Evolutionary conservation across 2,329 filamentous ascomycete species (phyloP).

Genomic region (Parastagonospora nodorum): DNA sequence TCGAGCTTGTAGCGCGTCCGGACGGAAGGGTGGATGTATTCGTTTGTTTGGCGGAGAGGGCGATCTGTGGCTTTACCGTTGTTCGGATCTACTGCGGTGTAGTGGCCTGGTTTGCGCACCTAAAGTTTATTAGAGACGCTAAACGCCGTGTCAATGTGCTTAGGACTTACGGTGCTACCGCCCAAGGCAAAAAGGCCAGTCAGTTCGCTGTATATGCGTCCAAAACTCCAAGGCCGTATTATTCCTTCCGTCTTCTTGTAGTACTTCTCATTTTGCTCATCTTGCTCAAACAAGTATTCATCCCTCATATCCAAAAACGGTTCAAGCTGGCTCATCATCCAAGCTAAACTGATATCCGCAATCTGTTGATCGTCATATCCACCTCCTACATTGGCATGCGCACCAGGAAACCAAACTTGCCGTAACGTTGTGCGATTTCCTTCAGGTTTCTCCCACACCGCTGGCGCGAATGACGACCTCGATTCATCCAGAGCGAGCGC

Average conservation of each 20-base stretch:
- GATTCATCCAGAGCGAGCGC: conserved; percentile 61
- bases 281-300: conserved; percentile 54
- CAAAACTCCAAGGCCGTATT: conserved; percentile 55
- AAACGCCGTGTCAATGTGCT: neutral
- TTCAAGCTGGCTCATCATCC: conserved; percentile 61
- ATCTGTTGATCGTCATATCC: conserved; percentile 52
- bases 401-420: conserved; percentile 63
- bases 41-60: conserved; percentile 55
- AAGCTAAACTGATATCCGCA: conserved; percentile 59
- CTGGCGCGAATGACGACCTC: conserved; percentile 56
- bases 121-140: conserved; percentile 17
- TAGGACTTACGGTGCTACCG: conserved; percentile 44
- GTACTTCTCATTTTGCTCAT: conserved; percentile 51
- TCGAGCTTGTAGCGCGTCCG: conserved; percentile 51
- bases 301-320: conserved; percentile 55
- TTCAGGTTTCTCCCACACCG: conserved; percentile 57
- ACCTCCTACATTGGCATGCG: conserved; percentile 59
- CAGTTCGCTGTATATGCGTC: conserved; percentile 52
- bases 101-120: conserved; percentile 54
- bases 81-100: conserved; percentile 52
- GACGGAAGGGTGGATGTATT: conserved; percentile 58
- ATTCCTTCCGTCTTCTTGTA: conserved; percentile 50
- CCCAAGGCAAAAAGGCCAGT: conserved; percentile 55
- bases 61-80: conserved; percentile 49
- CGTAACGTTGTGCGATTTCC: conserved; percentile 52